Percentiles rank a stretch among this genome's conserved stretches.
These are phyloP conservation scores for Nakazawaea laoshanensis DNA, from an alignment of 805 yeast species.

Conservation along the genomic window DNA sequence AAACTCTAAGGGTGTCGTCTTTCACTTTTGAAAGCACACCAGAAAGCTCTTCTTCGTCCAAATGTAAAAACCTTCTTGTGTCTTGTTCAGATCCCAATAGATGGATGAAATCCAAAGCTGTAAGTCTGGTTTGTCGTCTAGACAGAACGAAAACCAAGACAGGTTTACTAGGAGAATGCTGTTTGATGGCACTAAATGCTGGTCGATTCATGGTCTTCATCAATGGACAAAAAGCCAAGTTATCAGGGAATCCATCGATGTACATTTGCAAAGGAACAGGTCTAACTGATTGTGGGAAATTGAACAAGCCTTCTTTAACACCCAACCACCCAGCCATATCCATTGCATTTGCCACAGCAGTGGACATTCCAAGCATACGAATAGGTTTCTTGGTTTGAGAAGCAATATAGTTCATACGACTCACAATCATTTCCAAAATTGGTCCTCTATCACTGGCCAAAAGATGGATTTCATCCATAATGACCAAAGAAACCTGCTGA, in stretches of 20 bases:
- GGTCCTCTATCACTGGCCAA: slow-evolving; percentile 85
- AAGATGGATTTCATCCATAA: slow-evolving; percentile 81
- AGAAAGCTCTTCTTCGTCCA: slow-evolving; percentile 57
- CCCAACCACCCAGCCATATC: slow-evolving; percentile 85
- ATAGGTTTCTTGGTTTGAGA: slow-evolving; percentile 52
- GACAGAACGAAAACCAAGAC: slow-evolving; percentile 82
- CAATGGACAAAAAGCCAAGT: slow-evolving; percentile 70
- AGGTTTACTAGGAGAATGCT: slow-evolving; percentile 81
- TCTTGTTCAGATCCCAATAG: slow-evolving; percentile 73
- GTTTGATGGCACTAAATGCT: slow-evolving; percentile 85
- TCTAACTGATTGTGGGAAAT: slow-evolving; percentile 74
- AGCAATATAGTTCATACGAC: slow-evolving; percentile 70
- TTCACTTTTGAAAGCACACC: slow-evolving; percentile 45
- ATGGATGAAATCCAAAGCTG: slow-evolving; percentile 72
- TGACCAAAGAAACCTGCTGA: slow-evolving; percentile 63
- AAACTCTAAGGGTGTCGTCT: slow-evolving; percentile 72
- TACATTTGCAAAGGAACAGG: slow-evolving; percentile 85
- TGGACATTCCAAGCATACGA: slow-evolving; percentile 68
- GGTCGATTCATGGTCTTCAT: slow-evolving; percentile 90
- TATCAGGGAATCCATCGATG: slow-evolving; percentile 80
- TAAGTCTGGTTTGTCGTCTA: slow-evolving; percentile 72
- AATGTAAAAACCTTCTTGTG: slow-evolving; percentile 60
- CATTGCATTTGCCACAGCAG: slow-evolving; percentile 79
- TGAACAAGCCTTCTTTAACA: slow-evolving; percentile 65
- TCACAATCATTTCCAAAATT: slow-evolving; percentile 81